Conservation (phyloP, 768 basidiomycete species). For the Sporobolomyces phaffii region DNA sequence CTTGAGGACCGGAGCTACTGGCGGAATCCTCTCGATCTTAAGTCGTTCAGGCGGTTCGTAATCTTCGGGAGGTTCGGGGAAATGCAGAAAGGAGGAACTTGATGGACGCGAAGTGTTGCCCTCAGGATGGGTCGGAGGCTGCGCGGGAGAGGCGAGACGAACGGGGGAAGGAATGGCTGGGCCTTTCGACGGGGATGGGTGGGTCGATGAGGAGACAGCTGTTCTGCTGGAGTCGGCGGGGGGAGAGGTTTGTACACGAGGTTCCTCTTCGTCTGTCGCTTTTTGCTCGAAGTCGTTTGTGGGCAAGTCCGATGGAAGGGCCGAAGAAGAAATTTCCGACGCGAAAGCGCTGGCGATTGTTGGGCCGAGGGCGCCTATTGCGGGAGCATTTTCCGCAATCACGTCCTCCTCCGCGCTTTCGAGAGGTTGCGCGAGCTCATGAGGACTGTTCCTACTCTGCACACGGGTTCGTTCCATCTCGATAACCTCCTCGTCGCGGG, state of each 20-base stretch:
- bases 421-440: background rate
- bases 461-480: background rate
- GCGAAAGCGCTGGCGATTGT: background rate
- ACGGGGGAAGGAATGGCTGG: background rate
- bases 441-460: too few relatives aligned
- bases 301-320: too few relatives aligned
- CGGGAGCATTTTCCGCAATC: background rate
- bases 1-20: constrained; percentile 19
- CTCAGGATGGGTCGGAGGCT: background rate
- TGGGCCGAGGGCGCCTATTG: constrained; percentile 2
- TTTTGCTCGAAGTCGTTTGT: too few relatives aligned
- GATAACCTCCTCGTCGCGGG: background rate
- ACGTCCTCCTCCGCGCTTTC: background rate
- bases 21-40: constrained; percentile 26
- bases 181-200: background rate
- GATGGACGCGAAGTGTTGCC: background rate
- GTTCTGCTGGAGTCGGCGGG: background rate
- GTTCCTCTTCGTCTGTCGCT: too few relatives aligned
- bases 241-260: background rate
- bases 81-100: constrained; percentile 20
- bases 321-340: too few relatives aligned
- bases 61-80: constrained; percentile 29
- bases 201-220: background rate
- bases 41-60: constrained; percentile 8
- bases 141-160: background rate